A percentile compares a stretch with the other conserved stretches of the same genome.
Conservation (phyloP, 2,329 filamentous ascomycete species). For the Botrytis elliptica region DNA sequence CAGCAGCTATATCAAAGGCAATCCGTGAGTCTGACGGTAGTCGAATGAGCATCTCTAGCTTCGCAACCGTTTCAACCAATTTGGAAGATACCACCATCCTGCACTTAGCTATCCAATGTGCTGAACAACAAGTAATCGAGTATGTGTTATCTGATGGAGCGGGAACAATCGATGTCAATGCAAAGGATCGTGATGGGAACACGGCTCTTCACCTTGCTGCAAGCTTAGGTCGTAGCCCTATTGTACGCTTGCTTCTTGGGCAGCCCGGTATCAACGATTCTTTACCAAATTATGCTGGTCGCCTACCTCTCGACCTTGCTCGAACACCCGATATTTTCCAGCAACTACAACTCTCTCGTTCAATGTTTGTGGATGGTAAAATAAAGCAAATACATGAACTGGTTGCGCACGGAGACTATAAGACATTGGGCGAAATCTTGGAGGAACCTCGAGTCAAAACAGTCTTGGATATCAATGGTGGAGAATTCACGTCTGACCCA, state of each 20-base stretch:
- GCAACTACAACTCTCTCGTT: constrained; percentile 84
- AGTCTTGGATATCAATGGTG: constrained; percentile 86
- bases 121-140: constrained; percentile 87
- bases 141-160: constrained; percentile 81
- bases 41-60: constrained; percentile 47
- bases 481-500: constrained; percentile 81
- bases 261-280: constrained; percentile 85
- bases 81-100: constrained; percentile 85
- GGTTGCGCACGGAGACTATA: constrained; percentile 71
- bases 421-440: constrained; percentile 72
- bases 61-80: constrained; percentile 39
- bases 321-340: constrained; percentile 95
- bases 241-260: constrained; percentile 82
- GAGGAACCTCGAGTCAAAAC: constrained; percentile 84
- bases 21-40: constrained; percentile 61
- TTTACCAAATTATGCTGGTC: constrained; percentile 78
- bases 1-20: constrained; percentile 81
- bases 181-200: constrained; percentile 89
- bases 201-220: constrained; percentile 89
- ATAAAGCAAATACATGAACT: constrained; percentile 81
- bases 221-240: constrained; percentile 71
- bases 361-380: constrained; percentile 84
- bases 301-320: constrained; percentile 82
- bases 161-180: constrained; percentile 75
- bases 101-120: constrained; percentile 93